A percentile compares a stretch with the other conserved stretches of the same genome.
These are phyloP conservation scores for Moringa oleifera DNA, from an alignment of 345 rosid species.

Conservation along the genomic window DNA sequence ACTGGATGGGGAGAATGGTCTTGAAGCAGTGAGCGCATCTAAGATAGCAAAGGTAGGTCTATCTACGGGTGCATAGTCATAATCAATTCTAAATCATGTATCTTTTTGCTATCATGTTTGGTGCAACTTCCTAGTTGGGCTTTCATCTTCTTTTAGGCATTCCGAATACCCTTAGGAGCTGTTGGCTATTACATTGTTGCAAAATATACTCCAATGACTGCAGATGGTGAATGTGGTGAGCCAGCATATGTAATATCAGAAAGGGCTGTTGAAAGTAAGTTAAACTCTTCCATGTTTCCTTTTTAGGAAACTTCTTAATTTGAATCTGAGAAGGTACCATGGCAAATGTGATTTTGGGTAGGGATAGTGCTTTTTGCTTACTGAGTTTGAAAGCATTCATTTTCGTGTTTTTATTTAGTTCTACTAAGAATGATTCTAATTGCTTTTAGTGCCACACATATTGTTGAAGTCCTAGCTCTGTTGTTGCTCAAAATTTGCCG, in stretches of 20 bases:
- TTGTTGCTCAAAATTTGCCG: neutral
- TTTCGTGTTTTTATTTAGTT: neutral
- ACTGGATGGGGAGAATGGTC: conserved; percentile 51
- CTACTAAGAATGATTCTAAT: neutral
- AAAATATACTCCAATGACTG: conserved; percentile 85
- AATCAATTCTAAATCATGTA: conserved; percentile 1
- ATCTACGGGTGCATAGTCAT: conserved; percentile 4
- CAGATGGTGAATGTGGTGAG: conserved; percentile 86
- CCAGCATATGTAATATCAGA: conserved; percentile 71
- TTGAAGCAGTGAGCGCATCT: conserved; percentile 80
- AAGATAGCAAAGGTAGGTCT: conserved; percentile 78
- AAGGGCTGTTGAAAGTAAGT: conserved; percentile 76
- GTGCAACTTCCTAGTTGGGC: conserved; percentile 19
- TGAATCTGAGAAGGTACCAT: neutral
- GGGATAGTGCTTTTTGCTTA: too few species aligned
- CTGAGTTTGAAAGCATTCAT: neutral
- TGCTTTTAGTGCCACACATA: too few species aligned
- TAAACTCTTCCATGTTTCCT: neutral
- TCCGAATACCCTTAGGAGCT: conserved; percentile 93
- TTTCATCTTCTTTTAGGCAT: conserved; percentile 50
- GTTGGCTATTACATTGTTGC: conserved; percentile 77
- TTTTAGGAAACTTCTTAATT: neutral
- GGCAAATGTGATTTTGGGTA: too few species aligned
- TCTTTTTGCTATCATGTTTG: neutral
- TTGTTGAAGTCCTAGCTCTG: too few species aligned